Base-by-base conservation (phyloP, 352 stramenopile species). In the Pythium utonaiense region DNA sequence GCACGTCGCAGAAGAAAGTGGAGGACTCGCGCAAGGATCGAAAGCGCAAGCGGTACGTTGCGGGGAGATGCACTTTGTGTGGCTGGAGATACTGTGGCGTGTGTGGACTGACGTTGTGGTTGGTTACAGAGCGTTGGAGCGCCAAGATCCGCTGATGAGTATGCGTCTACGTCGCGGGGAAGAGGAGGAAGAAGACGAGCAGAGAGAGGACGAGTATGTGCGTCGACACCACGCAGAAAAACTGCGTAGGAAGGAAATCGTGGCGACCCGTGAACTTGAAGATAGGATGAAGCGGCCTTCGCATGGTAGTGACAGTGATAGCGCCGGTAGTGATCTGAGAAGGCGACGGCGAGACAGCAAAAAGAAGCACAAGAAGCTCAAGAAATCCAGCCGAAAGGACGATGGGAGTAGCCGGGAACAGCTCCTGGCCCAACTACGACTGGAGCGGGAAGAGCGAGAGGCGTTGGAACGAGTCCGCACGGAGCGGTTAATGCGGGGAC, bases 381-480 rank as follows among this genome's bases (percentile, higher is more conserved):
- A 51, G 51, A 44, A 47, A 34, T 27, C n/a, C 12, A 48, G 19
- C 6, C 21, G 48, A 10, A 48, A 49, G 52, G 17, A 52, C n/a
- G 56, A 57, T 59, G 2, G n/a, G n/a, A 45, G 40, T 27, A 47
- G 40, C 14, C 40, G 40, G n/a, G 40, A 47, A 19, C 40, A 54
- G 22, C 33, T 53, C 1, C 30, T 68, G 36, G 38, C 13, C 6
- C 55, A 24, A 6, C 34, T 71, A 13, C 64, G 64, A 6, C 58
- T 31, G 4, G 64, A 71, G 41, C 52, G 64, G 2, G 57, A 67
- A 24, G 64, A 66, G 33, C 57, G 64, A 33, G 64, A 71, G 41
- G 40, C 40, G 9, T 25, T 57, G 1, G 64, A 71, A 30, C 57
- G 58, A 9, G 45, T 40, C 3, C 58, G 64, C 3, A 34, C 58